phyloP scores from a whole-genome alignment of 371 early-diverging fungal genomes.

The Circinella umbellata region DNA sequence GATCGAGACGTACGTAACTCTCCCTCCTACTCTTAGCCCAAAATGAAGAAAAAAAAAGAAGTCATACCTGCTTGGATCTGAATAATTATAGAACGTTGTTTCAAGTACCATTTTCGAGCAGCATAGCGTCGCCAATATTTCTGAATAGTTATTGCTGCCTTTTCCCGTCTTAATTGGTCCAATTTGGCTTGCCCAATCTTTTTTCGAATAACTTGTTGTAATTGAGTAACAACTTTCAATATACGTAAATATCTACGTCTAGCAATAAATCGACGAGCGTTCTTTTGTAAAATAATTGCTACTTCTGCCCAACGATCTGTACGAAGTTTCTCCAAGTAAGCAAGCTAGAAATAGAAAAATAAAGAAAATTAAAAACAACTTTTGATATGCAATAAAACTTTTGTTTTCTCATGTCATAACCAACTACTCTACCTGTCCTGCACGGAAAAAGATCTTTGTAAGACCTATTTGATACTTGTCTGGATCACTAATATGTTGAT shows the following conservation, averaged over 20 bases:
- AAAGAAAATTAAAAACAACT: background rate
- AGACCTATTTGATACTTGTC: conserved; percentile 96
- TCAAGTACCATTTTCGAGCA: conserved; percentile 60
- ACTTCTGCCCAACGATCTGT: conserved; percentile 77
- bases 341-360: conserved; percentile 55
- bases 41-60: background rate
- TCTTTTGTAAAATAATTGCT: conserved; percentile 89
- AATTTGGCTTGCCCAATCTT: conserved; percentile 59
- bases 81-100: conserved; percentile 37
- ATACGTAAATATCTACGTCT: conserved; percentile 67
- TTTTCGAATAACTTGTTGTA: conserved; percentile 71
- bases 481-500: conserved; percentile 66
- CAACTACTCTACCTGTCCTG: conserved; percentile 68
- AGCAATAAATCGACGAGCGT: conserved; percentile 77
- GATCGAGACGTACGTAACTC: too few species aligned
- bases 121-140: conserved; percentile 70
- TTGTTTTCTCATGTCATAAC: background rate
- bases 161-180: conserved; percentile 63
- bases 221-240: conserved; percentile 51
- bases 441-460: conserved; percentile 99
- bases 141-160: conserved; percentile 83
- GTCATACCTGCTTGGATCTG: conserved; percentile 53
- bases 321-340: conserved; percentile 89
- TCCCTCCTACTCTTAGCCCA: too few species aligned
- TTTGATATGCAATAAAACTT: background rate